Percentiles rank a stretch among this genome's conserved stretches.
Conservation (phyloP, 305 asterid species). For the Coffea humblotiana region DNA sequence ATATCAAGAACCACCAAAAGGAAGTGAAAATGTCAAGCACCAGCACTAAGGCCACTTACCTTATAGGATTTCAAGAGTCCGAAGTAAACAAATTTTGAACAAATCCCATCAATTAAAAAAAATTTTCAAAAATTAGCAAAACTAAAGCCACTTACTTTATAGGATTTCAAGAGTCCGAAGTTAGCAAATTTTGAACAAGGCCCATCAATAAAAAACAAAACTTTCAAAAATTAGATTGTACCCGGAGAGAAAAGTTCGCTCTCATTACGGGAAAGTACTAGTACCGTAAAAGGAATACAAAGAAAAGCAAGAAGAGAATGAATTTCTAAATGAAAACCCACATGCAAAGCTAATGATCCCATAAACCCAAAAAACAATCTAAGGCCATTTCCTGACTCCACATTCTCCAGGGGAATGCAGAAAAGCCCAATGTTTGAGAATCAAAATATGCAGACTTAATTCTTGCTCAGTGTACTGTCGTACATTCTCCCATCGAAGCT, state of each 20-base stretch:
- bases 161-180: too few species aligned
- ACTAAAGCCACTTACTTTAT: too few species aligned
- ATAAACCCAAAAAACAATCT: constrained; percentile 7
- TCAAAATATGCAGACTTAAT: constrained; percentile 6
- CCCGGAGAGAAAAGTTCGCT: not conserved
- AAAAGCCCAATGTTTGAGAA: constrained; percentile 4
- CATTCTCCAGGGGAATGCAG: not conserved
- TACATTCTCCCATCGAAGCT: constrained; percentile 5
- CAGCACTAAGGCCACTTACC: not conserved
- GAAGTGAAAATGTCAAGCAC: not conserved
- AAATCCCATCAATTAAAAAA: not conserved
- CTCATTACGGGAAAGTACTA: not conserved
- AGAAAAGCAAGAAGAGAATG: constrained; percentile 13
- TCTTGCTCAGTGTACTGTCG: not conserved
- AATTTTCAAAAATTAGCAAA: constrained; percentile 4
- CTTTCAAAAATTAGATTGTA: constrained; percentile 4
- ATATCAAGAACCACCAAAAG: constrained; percentile 4
- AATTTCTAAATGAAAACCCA: constrained; percentile 5
- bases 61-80: constrained; percentile 5
- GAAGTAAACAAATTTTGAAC: not conserved
- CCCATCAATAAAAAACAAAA: constrained; percentile 2
- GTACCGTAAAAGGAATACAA: not conserved
- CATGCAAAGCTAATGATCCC: constrained; percentile 33
- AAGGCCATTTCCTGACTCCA: not conserved
- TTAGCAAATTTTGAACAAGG: not conserved